These are phyloP conservation scores for Prunus mongolica DNA, from an alignment of 306 rosid genomes.

Conservation along the genomic window DNA sequence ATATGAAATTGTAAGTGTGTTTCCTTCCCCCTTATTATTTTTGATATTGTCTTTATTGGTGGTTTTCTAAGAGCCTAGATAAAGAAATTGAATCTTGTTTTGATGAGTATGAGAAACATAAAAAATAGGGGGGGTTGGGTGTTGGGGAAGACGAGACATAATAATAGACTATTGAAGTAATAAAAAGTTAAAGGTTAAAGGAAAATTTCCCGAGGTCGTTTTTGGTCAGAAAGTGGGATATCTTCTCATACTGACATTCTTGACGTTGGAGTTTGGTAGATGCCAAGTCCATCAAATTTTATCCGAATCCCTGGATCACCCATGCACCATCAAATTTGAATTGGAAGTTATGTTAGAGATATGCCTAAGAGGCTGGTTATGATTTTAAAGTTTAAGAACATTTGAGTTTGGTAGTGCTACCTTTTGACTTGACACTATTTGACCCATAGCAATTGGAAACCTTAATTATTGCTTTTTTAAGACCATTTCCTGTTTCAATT, in stretches of 20 bases:
- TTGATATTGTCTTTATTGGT: no score
- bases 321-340: neutral
- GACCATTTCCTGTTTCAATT: neutral
- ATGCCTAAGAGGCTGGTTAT: neutral
- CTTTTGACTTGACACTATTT: neutral
- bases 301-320: neutral
- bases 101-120: neutral
- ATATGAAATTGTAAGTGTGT: conserved; percentile 44
- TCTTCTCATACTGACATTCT: neutral
- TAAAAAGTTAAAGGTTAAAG: neutral
- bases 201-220: neutral
- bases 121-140: neutral
- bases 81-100: neutral
- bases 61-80: neutral
- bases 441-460: neutral
- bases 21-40: neutral
- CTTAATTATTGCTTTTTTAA: neutral
- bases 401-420: neutral
- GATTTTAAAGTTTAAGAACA: neutral
- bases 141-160: neutral
- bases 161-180: neutral
- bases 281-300: neutral
- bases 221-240: neutral
- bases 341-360: neutral
- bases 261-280: neutral